Evolutionary conservation across 176 grass and related monocot genomes (phyloP), one percentile per base, ranked within the genome.

Genomic region (Carex cristatella): DNA sequence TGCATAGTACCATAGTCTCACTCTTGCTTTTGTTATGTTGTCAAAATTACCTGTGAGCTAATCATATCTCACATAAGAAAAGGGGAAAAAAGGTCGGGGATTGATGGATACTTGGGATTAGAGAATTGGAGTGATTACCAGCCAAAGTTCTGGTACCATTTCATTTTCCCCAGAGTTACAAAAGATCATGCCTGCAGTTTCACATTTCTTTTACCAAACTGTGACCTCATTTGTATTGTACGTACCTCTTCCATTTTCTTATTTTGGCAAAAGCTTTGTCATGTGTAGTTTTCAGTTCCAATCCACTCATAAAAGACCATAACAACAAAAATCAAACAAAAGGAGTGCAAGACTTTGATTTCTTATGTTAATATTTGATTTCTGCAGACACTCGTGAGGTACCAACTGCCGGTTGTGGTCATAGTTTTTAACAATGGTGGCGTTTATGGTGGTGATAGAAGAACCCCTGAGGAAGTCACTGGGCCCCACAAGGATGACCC

Each of bases 341-440:
- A 27, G 40, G 10, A 27, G 15, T 9, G 1, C 4, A 46, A 75
- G n/a, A 54, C 2, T 54, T 54, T 13, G 1, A 75, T 54, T 54
- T 75, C 44, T 54, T 23, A 33, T 33, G 1, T 33, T 33, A 33
- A 23, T 23, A 18, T 49, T 83, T 83, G 15, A 83, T 5, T 53
- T 86, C 72, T 89, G 35, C 89, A 98, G 95, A 98, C 95, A 5
- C 82, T 98, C 0, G 95, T 94, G 57, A 95, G 95, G 30, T 98
- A 95, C 71, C 91, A 98, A 65, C 78, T 95, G 4, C 87, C 91
- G 5, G 89, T 98, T 53, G 88, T 98, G 11, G 86, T 92, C 23
- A 93, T 98, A 38, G 93, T 98, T 32, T 98, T 98, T 73, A 95
- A 98, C 84, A 95, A 98, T 83, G 94, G 91, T 15, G 93, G 95